These are phyloP conservation scores for Talaromyces sp. DNA, from an alignment of 2,329 filamentous ascomycete species.

Conservation along the genomic window DNA sequence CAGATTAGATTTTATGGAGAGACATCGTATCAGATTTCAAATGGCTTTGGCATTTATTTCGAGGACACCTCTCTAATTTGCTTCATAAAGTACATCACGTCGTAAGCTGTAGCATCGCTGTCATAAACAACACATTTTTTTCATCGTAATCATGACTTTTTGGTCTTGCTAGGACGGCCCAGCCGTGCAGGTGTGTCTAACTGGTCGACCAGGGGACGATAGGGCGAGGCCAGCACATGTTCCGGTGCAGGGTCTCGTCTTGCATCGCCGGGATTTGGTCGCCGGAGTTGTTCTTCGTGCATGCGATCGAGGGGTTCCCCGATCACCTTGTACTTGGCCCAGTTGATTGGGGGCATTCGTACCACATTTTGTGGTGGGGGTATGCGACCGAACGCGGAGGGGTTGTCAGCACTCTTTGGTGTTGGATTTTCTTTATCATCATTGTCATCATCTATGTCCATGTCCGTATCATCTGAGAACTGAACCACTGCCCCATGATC, in stretches of 20 bases:
- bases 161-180: conserved; percentile 36
- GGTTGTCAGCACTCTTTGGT: conserved; percentile 10
- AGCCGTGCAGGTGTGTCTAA: conserved; percentile 41
- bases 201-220: conserved; percentile 61
- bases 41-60: conserved; percentile 4
- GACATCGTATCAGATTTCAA: neutral
- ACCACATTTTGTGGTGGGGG: conserved; percentile 81
- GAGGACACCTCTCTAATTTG: conserved; percentile 6
- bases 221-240: conserved; percentile 60
- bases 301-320: conserved; percentile 81
- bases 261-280: conserved; percentile 56
- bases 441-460: conserved; percentile 42
- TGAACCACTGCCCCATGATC: conserved; percentile 37
- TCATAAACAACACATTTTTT: conserved; percentile 14
- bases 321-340: conserved; percentile 90
- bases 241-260: conserved; percentile 47
- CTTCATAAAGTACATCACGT: conserved; percentile 24
- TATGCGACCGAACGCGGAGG: conserved; percentile 61
- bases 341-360: conserved; percentile 87
- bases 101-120: conserved; percentile 18
- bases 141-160: conserved; percentile 30
- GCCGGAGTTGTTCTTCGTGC: conserved; percentile 74
- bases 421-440: conserved; percentile 25
- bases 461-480: conserved; percentile 41
- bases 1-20: neutral